Conservation (phyloP, 179 eudicot genomes). For the Spergularia azorica region DNA sequence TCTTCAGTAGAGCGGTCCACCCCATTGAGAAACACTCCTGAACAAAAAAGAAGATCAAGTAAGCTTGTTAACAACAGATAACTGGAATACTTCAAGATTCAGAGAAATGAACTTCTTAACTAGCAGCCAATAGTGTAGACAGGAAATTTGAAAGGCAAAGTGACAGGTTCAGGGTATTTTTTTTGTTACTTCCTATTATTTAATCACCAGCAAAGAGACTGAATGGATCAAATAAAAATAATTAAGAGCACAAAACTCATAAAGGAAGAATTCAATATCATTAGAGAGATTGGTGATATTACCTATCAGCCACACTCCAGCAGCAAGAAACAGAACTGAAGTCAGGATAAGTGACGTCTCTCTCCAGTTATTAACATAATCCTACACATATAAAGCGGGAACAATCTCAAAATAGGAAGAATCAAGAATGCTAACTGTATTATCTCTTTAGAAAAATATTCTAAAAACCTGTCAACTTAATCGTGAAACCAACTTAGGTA, state of each 20-base stretch:
- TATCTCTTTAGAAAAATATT: not conserved
- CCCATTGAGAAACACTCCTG: constrained; percentile 39
- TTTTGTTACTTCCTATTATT: not conserved
- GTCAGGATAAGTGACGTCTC: constrained; percentile 62
- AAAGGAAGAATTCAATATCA: not conserved
- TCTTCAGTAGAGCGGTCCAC: constrained; percentile 32
- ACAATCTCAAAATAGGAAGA: constrained; percentile 4
- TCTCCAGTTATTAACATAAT: constrained; percentile 74
- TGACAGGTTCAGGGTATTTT: not conserved
- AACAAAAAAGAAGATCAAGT: not conserved
- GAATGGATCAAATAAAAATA: not conserved
- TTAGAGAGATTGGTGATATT: constrained; percentile 11
- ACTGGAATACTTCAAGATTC: not conserved
- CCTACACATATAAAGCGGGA: constrained; percentile 44
- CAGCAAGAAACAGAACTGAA: constrained; percentile 64
- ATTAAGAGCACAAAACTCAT: not conserved
- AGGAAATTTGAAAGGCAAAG: not conserved
- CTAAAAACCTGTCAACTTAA: not conserved
- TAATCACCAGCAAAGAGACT: not conserved
- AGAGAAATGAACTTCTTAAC: not conserved
- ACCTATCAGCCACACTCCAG: constrained; percentile 78
- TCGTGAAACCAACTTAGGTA: not conserved
- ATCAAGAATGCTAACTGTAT: not conserved
- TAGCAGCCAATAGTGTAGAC: not conserved
- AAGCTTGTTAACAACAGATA: not conserved